These are phyloP conservation scores for Rhizophagus prolifer DNA, from an alignment of 192 early-diverging fungal genomes.

Conservation along the genomic window DNA sequence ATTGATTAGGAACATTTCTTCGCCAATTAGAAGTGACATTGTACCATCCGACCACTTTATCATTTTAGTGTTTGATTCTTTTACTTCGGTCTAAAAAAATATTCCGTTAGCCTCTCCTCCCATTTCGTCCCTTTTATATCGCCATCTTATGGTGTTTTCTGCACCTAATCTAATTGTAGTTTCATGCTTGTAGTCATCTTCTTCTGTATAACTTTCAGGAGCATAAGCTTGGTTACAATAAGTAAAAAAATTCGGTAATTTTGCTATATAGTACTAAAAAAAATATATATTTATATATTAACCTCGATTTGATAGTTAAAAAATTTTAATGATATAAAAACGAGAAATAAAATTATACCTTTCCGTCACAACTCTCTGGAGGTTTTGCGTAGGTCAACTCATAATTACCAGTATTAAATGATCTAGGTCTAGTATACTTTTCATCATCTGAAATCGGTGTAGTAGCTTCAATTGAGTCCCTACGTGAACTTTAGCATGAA, in stretches of 20 bases:
- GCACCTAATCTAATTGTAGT: conserved; percentile 49
- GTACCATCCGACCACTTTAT: conserved; percentile 78
- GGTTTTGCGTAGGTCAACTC: background rate
- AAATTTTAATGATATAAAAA: background rate
- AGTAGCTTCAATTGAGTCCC: background rate
- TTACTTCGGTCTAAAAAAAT: conserved; percentile 31
- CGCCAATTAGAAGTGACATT: conserved; percentile 69
- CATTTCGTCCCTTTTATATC: conserved; percentile 44
- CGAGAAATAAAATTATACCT: background rate
- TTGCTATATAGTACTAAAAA: conserved; percentile 24
- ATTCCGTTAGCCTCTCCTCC: background rate
- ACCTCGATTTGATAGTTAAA: background rate
- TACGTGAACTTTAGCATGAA: background rate
- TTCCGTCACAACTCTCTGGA: background rate
- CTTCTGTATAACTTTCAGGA: conserved; percentile 50
- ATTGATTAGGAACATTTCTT: conserved; percentile 71
- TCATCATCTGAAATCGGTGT: background rate
- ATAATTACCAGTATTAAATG: background rate
- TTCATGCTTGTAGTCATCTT: conserved; percentile 29
- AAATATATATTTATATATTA: background rate
- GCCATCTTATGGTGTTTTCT: conserved; percentile 80
- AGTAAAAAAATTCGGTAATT: conserved; percentile 68
- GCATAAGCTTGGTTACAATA: conserved; percentile 67
- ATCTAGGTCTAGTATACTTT: background rate
- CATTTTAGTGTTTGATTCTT: conserved; percentile 75